Evolutionary conservation across 176 grass and related monocot species (phyloP).

Genomic region (Elaeis guineensis): DNA sequence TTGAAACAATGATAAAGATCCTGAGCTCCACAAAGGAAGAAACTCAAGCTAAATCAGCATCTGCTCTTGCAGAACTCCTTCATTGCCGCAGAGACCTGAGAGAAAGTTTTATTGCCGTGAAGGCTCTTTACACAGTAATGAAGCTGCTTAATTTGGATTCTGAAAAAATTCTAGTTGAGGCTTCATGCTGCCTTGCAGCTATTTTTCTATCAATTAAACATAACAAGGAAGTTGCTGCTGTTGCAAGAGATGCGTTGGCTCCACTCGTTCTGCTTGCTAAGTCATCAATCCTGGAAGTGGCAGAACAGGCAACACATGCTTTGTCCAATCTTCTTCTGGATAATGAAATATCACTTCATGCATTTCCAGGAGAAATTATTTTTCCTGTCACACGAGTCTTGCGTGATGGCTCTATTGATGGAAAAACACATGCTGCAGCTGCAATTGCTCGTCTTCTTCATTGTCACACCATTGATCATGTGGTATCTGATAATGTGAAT

Average conservation of each 20-base stretch:
- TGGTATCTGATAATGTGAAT: conserved; percentile 72
- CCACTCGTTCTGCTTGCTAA: conserved; percentile 53
- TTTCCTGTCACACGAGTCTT: conserved; percentile 72
- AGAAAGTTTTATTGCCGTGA: conserved; percentile 83
- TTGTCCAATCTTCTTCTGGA: conserved; percentile 95
- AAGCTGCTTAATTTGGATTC: conserved; percentile 75
- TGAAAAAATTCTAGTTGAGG: conserved; percentile 64
- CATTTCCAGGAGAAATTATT: conserved; percentile 64
- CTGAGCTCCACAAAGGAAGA: conserved; percentile 76
- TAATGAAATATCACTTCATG: conserved; percentile 61
- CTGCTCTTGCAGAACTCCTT: conserved; percentile 79
- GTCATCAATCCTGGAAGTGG: conserved; percentile 74
- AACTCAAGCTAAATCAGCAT: conserved; percentile 94
- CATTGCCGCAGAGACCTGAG: conserved; percentile 84
- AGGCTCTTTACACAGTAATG: conserved; percentile 72
- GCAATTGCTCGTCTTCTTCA: conserved; percentile 85
- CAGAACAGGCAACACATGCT: conserved; percentile 88
- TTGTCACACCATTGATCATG: conserved; percentile 47
- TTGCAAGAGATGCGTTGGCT: conserved; percentile 70
- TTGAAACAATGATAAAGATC: conserved; percentile 99
- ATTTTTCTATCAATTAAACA: conserved; percentile 97
- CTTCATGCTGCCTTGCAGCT: conserved; percentile 74
- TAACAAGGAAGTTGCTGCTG: conserved; percentile 79
- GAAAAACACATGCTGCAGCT: conserved; percentile 85
- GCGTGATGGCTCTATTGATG: conserved; percentile 80